These are phyloP conservation scores for Mycena leptocephala DNA, from an alignment of 768 basidiomycete species.

Conservation along the genomic window DNA sequence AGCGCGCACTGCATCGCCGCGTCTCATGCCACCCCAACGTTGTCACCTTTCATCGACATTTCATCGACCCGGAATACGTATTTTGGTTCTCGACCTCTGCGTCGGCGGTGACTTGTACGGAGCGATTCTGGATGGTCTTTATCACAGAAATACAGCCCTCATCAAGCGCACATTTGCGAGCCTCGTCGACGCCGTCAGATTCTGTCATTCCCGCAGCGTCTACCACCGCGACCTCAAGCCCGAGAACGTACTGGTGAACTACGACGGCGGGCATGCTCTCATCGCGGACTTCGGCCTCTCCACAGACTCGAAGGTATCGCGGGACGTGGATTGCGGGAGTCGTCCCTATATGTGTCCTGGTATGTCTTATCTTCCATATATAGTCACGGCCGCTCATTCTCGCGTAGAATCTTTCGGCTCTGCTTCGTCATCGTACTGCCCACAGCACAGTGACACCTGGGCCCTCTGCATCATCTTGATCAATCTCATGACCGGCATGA, in stretches of 20 bases:
- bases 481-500: constrained; percentile 68
- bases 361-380: constrained; percentile 1
- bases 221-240: constrained; percentile 53
- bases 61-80: constrained; percentile 63
- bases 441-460: constrained; percentile 56
- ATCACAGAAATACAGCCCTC: constrained; percentile 61
- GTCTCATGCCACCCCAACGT: constrained; percentile 58
- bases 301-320: not conserved
- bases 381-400: constrained; percentile 3
- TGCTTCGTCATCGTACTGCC: constrained; percentile 3
- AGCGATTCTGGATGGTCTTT: constrained; percentile 60
- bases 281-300: constrained; percentile 73
- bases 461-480: constrained; percentile 66
- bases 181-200: constrained; percentile 69
- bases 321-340: constrained; percentile 54
- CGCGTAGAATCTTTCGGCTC: constrained; percentile 25
- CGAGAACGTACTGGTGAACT: constrained; percentile 66
- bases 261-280: constrained; percentile 56
- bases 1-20: constrained; percentile 57
- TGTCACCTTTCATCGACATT: constrained; percentile 65
- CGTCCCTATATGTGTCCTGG: constrained; percentile 52
- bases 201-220: constrained; percentile 68
- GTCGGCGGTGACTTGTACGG: constrained; percentile 63
- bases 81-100: constrained; percentile 62
- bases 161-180: constrained; percentile 68